Conservation (phyloP, 2,329 filamentous ascomycete genomes). For the Aspergillus latus region DNA sequence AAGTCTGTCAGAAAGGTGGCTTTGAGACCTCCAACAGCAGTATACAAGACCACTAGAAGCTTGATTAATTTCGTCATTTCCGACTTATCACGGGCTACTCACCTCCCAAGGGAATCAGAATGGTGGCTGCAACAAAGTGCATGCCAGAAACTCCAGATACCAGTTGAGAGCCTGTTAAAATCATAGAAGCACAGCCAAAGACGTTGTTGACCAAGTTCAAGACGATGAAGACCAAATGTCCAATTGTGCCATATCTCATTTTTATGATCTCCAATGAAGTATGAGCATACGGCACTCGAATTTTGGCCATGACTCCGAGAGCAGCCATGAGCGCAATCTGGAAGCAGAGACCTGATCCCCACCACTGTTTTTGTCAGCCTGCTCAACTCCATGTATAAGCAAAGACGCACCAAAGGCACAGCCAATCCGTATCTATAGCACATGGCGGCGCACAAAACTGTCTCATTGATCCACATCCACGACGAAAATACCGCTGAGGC, state of each 20-base stretch:
- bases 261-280: constrained; percentile 53
- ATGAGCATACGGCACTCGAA: constrained; percentile 52
- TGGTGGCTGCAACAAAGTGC: constrained; percentile 49
- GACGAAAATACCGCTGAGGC: constrained; percentile 41
- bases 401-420: constrained; percentile 32
- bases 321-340: constrained; percentile 53
- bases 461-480: constrained; percentile 44
- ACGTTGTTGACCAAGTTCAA: constrained; percentile 47
- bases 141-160: constrained; percentile 51
- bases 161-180: constrained; percentile 47
- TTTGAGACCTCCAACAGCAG: constrained; percentile 50
- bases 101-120: constrained; percentile 50
- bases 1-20: constrained; percentile 53
- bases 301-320: constrained; percentile 51
- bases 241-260: constrained; percentile 48
- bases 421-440: constrained; percentile 38
- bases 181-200: constrained; percentile 49
- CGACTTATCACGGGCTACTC: constrained; percentile 12
- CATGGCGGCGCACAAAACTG: constrained; percentile 35
- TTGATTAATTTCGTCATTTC: not conserved
- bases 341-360: constrained; percentile 44
- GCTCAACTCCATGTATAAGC: not conserved
- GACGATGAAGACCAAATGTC: constrained; percentile 43
- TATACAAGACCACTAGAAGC: constrained; percentile 47
- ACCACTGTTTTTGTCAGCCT: constrained; percentile 30